Evolutionary conservation across 208 protist genomes (phyloP).

Genomic region (Vickermania spadyakhi): DNA sequence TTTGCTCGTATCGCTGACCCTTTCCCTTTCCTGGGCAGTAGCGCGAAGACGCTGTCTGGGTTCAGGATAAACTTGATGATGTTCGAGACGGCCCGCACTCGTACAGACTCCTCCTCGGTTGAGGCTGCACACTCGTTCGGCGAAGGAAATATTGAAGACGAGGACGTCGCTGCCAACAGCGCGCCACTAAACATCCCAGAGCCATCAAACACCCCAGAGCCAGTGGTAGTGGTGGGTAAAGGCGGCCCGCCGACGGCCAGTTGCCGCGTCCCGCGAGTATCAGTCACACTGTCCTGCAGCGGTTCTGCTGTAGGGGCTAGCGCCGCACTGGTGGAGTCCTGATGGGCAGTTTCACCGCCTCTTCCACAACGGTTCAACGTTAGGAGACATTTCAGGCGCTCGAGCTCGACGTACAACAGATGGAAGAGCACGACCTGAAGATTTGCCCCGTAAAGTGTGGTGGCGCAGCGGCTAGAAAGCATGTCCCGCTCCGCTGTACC

Average conservation of each 20-base stretch:
- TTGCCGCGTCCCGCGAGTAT: not conserved
- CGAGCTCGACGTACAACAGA: conserved; percentile 54
- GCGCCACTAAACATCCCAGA: not conserved
- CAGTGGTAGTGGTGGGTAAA: not conserved
- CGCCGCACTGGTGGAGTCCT: too few relatives aligned
- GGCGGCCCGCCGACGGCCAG: too few relatives aligned
- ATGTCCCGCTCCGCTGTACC: conserved; percentile 3
- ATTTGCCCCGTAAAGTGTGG: conserved; percentile 49
- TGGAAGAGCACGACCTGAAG: conserved; percentile 46
- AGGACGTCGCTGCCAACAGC: not conserved
- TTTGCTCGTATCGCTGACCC: not conserved
- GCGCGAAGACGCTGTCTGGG: conserved; percentile 59
- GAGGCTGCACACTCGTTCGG: conserved; percentile 33
- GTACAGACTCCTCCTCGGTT: conserved; percentile 54
- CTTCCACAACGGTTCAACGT: conserved; percentile 22
- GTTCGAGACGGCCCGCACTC: conserved; percentile 50
- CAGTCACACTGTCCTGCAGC: not conserved
- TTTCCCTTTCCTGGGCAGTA: not conserved
- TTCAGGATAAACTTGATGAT: conserved; percentile 74
- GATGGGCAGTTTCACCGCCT: too few relatives aligned
- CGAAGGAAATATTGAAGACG: not conserved
- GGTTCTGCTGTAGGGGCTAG: not conserved
- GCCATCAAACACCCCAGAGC: too few relatives aligned
- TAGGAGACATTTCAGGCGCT: conserved; percentile 55
- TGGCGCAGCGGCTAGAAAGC: conserved; percentile 1